These are phyloP conservation scores for Paspalum vaginatum DNA, from an alignment of 176 grass and related monocot genomes.

Conservation along the genomic window DNA sequence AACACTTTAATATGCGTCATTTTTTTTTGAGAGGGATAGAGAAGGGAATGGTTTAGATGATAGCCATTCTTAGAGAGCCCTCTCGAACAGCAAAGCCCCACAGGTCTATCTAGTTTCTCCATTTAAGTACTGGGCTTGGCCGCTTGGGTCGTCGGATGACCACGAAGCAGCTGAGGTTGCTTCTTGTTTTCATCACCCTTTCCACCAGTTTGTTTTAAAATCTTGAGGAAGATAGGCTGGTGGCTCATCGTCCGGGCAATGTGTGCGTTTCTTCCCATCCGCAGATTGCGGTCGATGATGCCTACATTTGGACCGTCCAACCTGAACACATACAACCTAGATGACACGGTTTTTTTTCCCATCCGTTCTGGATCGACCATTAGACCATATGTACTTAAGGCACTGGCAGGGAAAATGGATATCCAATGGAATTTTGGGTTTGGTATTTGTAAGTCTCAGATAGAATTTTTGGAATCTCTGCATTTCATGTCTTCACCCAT, in stretches of 20 bases:
- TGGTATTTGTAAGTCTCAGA: too few relatives aligned
- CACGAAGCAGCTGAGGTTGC: constrained; percentile 9
- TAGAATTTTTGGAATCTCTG: too few relatives aligned
- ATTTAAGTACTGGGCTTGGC: constrained; percentile 37
- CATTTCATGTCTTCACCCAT: too few relatives aligned
- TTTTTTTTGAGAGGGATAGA: constrained; percentile 47
- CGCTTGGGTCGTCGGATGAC: constrained; percentile 15
- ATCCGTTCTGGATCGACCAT: not conserved
- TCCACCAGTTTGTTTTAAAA: constrained; percentile 30
- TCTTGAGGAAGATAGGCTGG: not conserved
- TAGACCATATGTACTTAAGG: too few relatives aligned
- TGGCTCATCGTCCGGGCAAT: constrained; percentile 35
- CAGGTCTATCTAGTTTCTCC: not conserved
- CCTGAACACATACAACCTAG: not conserved
- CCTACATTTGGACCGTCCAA: not conserved
- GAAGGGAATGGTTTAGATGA: constrained; percentile 52
- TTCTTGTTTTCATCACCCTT: constrained; percentile 14
- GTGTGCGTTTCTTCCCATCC: constrained; percentile 8
- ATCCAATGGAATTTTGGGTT: too few relatives aligned
- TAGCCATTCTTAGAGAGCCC: constrained; percentile 68
- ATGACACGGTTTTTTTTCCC: not conserved
- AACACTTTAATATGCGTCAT: not conserved
- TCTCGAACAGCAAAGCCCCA: constrained; percentile 57
- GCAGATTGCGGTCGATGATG: constrained; percentile 47
- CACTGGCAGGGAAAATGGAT: too few relatives aligned